Evolutionary conservation across 2,329 filamentous ascomycete species (phyloP).

Genomic region (Taxawa tesnikishii): DNA sequence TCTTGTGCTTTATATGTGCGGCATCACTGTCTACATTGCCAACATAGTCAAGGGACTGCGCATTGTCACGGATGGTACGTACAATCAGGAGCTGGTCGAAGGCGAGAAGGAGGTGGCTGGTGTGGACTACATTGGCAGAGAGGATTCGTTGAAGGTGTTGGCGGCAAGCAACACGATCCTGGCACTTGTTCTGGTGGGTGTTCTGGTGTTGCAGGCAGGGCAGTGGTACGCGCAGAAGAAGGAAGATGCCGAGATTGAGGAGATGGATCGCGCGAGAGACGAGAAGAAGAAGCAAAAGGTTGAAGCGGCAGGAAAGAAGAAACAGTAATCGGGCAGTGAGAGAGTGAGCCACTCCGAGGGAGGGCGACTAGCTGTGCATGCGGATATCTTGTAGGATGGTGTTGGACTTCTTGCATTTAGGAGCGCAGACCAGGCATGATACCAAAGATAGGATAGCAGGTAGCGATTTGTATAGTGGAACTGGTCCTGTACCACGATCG

Average conservation of each 20-base stretch:
- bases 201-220: constrained; percentile 84
- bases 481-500: too few relatives aligned
- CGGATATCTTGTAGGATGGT: too few relatives aligned
- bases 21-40: constrained; percentile 82
- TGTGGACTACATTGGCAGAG: constrained; percentile 58
- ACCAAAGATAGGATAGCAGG: too few relatives aligned
- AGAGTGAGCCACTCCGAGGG: too few relatives aligned
- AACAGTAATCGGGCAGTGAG: constrained; percentile 9
- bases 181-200: constrained; percentile 80
- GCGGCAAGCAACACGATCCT: constrained; percentile 93
- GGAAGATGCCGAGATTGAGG: constrained; percentile 66
- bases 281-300: constrained; percentile 33
- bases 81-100: constrained; percentile 27
- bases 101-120: constrained; percentile 24
- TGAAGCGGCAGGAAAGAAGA: constrained; percentile 17
- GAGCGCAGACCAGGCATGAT: too few relatives aligned
- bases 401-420: too few relatives aligned
- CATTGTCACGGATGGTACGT: constrained; percentile 63
- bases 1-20: constrained; percentile 66
- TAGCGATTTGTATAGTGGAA: too few relatives aligned
- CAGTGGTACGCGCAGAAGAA: constrained; percentile 98
- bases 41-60: constrained; percentile 94
- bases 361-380: too few relatives aligned
- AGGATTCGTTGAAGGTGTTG: constrained; percentile 84
- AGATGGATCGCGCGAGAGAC: constrained; percentile 43